Evolutionary conservation across 257 asterid species (phyloP).

Genomic region (Solanum chmielewskii): DNA sequence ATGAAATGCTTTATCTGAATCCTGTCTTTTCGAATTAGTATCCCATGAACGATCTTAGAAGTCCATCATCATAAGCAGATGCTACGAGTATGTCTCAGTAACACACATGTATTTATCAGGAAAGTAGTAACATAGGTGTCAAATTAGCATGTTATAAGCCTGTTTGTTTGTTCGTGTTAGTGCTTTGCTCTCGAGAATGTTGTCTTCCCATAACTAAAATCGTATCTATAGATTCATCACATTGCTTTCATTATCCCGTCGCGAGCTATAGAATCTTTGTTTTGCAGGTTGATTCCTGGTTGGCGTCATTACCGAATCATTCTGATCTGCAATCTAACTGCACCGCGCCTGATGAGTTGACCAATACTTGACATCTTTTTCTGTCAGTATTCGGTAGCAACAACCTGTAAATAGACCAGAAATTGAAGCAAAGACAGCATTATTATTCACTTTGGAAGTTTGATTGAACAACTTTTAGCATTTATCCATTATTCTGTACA

Average conservation of each 20-base stretch:
- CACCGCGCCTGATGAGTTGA: constrained; percentile 6
- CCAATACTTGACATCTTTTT: neutral
- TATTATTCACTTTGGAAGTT: neutral
- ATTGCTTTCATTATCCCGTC: neutral
- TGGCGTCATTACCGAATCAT: constrained; percentile 39
- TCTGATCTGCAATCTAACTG: constrained; percentile 30
- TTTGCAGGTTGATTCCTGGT: constrained; percentile 73
- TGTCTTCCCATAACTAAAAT: neutral
- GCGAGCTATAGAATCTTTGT: neutral
- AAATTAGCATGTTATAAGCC: neutral
- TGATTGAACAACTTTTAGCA: neutral
- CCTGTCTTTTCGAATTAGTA: neutral
- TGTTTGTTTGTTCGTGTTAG: neutral
- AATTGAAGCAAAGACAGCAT: neutral
- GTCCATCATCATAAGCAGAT: neutral
- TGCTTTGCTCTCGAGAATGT: neutral
- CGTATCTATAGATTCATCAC: neutral
- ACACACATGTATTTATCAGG: neutral
- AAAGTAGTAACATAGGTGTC: neutral
- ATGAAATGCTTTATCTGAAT: neutral
- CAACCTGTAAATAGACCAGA: neutral
- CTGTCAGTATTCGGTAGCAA: neutral
- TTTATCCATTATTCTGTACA: neutral
- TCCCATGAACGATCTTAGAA: neutral
- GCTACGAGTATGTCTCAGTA: neutral